Conservation (phyloP, 805 yeast genomes). For the Torulaspora maleeae region DNA sequence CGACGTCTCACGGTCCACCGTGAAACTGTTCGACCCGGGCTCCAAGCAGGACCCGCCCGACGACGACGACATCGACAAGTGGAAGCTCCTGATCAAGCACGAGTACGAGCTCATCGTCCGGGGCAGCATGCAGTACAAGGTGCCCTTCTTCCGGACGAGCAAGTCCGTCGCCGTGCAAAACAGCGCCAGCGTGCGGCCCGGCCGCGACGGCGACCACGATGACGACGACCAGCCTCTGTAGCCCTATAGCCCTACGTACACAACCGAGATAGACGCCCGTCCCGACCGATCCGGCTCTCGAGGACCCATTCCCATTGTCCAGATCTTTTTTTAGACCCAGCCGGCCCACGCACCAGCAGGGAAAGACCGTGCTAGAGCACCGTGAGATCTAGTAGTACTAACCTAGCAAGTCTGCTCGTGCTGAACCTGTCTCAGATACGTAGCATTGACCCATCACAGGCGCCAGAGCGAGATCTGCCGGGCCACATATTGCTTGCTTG, state of each 20-base stretch:
- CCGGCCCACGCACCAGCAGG: slow-evolving; percentile 1
- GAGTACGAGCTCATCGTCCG: slow-evolving; percentile 84
- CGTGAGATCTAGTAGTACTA: not conserved
- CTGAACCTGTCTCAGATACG: not conserved
- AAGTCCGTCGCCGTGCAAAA: slow-evolving; percentile 61
- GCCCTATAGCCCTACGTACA: not conserved
- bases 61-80: slow-evolving; percentile 43
- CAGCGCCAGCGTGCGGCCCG: slow-evolving; percentile 40
- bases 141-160: slow-evolving; percentile 56
- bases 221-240: not conserved
- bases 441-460: not conserved
- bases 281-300: not conserved
- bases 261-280: not conserved
- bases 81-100: slow-evolving; percentile 69
- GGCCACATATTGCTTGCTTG: no score
- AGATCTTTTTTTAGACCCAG: slow-evolving; percentile 7
- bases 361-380: not conserved
- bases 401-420: not conserved
- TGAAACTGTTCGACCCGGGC: slow-evolving; percentile 74
- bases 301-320: not conserved
- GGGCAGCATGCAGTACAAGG: slow-evolving; percentile 72
- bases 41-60: slow-evolving; percentile 30
- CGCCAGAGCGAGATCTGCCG: not conserved
- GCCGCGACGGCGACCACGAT: slow-evolving; percentile 9
- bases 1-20: slow-evolving; percentile 58